Conservation (phyloP, 148 eudicot species). For the Chenopodium berlandieri region DNA sequence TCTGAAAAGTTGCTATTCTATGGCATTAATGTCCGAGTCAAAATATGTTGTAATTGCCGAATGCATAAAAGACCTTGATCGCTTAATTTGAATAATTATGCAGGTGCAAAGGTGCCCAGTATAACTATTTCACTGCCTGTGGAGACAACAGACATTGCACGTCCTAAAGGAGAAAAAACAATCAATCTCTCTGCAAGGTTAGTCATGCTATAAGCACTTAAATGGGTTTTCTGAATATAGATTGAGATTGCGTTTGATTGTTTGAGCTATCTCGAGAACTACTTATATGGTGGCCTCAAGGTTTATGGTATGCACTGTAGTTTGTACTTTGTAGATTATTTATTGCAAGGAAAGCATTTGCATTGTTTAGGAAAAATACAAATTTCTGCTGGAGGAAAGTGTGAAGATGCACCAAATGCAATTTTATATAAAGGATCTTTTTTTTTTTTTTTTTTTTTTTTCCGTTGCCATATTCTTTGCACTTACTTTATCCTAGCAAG, state of each 20-base stretch:
- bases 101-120: slow-evolving; percentile 85
- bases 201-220: slow-evolving; percentile 19
- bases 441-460: too few relatives aligned
- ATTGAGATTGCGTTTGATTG: background rate
- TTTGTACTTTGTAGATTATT: background rate
- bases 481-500: background rate
- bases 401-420: background rate
- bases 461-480: background rate
- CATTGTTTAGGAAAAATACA: background rate
- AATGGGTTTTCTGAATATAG: background rate
- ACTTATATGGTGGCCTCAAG: background rate
- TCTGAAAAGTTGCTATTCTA: background rate
- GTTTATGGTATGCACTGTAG: background rate
- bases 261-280: background rate
- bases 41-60: background rate
- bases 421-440: background rate
- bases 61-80: slow-evolving; percentile 8
- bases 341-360: background rate
- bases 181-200: slow-evolving; percentile 78
- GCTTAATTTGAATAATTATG: slow-evolving; percentile 8
- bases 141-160: slow-evolving; percentile 52
- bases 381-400: background rate
- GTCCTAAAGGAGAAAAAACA: slow-evolving; percentile 53
- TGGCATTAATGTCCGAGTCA: background rate
- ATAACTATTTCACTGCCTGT: slow-evolving; percentile 59